Conservation (phyloP, 2,329 filamentous ascomycete species). For the Orbilia oligospora region DNA sequence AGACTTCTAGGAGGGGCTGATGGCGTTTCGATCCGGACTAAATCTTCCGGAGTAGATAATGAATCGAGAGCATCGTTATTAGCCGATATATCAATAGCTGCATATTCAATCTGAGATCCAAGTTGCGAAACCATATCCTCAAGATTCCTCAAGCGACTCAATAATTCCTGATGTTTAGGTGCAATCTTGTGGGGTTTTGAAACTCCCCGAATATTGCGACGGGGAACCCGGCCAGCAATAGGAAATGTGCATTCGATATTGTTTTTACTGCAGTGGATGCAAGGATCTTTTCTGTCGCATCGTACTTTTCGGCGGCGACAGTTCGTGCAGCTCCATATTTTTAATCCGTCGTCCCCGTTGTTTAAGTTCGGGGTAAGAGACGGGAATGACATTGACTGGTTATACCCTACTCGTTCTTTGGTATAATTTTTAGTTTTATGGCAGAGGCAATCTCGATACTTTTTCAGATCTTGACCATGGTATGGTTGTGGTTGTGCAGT, state of each 20-base stretch:
- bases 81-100: not conserved
- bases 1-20: not conserved
- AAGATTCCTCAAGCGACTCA: constrained; percentile 54
- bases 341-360: constrained; percentile 35
- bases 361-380: constrained; percentile 5
- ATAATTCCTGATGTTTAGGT: constrained; percentile 54
- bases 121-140: constrained; percentile 60
- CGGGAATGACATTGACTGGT: constrained; percentile 37
- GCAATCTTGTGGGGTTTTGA: constrained; percentile 9
- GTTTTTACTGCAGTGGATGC: constrained; percentile 63
- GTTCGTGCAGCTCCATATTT: constrained; percentile 61
- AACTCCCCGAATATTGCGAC: constrained; percentile 25
- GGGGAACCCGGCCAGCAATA: constrained; percentile 53
- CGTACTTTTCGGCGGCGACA: constrained; percentile 65
- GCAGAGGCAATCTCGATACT: too few relatives aligned
- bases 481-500: too few relatives aligned
- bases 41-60: not conserved
- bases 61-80: not conserved
- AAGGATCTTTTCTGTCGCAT: constrained; percentile 64
- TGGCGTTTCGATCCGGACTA: not conserved
- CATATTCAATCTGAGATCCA: constrained; percentile 47
- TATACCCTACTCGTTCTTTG: too few relatives aligned
- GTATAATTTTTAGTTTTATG: too few relatives aligned
- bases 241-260: constrained; percentile 59
- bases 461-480: too few relatives aligned